Percentiles rank a stretch among this genome's conserved stretches.
Evolutionary conservation across 225 moss, liverwort and hornwort genomes (phyloP).

Genomic region (Antitrichia curtipendula): DNA sequence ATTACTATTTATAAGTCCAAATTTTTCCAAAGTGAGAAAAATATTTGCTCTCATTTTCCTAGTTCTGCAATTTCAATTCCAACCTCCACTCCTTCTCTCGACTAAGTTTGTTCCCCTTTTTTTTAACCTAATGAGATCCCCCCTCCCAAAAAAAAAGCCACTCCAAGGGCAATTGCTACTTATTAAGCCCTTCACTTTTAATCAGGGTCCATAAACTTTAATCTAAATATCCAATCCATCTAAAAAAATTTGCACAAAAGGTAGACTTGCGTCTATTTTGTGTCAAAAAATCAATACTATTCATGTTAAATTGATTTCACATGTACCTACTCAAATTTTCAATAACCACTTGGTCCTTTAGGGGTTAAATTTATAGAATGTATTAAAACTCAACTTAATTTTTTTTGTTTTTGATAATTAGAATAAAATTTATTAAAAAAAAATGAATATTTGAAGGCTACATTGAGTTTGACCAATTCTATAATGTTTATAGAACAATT

Average conservation of each 20-base stretch:
- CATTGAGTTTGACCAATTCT: background rate
- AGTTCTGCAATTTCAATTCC: fast-evolving
- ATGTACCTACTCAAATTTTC: fast-evolving
- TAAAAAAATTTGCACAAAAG: background rate
- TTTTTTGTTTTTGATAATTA: background rate
- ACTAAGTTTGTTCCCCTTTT: background rate
- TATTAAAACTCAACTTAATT: fast-evolving
- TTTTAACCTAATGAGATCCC: too few relatives aligned
- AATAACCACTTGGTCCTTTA: background rate
- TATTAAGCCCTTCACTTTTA: fast-evolving
- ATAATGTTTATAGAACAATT: fast-evolving
- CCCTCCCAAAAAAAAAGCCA: too few relatives aligned
- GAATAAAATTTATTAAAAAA: background rate
- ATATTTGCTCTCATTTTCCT: background rate
- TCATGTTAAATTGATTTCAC: background rate
- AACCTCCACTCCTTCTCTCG: fast-evolving
- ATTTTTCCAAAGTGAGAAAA: background rate
- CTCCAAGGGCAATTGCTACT: fast-evolving
- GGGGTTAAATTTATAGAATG: background rate
- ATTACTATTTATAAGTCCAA: background rate
- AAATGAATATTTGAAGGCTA: background rate
- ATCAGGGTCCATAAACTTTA: fast-evolving
- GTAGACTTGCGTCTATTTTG: fast-evolving
- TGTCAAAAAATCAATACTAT: background rate
- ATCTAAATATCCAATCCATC: fast-evolving